Conservation (phyloP, 352 stramenopile genomes). For the Halophytophthora batemanensis region DNA sequence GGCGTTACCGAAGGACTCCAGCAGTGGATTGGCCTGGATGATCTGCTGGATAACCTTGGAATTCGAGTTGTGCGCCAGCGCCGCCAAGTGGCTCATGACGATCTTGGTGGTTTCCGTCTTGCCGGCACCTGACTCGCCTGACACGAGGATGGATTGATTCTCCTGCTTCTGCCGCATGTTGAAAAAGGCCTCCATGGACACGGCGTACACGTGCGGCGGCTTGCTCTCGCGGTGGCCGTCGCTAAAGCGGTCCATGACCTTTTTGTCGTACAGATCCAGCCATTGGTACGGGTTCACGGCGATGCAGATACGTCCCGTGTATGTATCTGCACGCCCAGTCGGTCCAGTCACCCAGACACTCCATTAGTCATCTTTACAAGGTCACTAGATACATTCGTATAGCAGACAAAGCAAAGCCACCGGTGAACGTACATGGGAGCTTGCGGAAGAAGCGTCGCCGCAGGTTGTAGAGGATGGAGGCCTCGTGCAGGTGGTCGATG, state of each 20-base stretch:
- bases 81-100: constrained; percentile 92
- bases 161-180: constrained; percentile 68
- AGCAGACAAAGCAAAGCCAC: constrained; percentile 3
- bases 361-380: constrained; percentile 4
- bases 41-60: constrained; percentile 94
- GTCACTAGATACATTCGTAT: constrained; percentile 4
- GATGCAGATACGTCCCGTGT: constrained; percentile 87
- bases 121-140: constrained; percentile 92
- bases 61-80: constrained; percentile 73
- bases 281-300: constrained; percentile 88
- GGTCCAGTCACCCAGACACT: no score
- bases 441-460: constrained; percentile 70
- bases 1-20: constrained; percentile 87
- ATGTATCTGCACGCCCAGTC: constrained; percentile 79
- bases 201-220: constrained; percentile 79
- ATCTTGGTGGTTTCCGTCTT: constrained; percentile 98
- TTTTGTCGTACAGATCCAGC: constrained; percentile 78
- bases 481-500: constrained; percentile 83
- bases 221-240: constrained; percentile 73
- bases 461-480: constrained; percentile 86
- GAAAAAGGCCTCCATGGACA: constrained; percentile 85
- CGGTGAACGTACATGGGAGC: constrained; percentile 58
- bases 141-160: constrained; percentile 96
- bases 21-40: constrained; percentile 89
- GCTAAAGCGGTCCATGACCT: constrained; percentile 68